Conservation (phyloP, 331 rosid genomes). For the Malus hybrid region DNA sequence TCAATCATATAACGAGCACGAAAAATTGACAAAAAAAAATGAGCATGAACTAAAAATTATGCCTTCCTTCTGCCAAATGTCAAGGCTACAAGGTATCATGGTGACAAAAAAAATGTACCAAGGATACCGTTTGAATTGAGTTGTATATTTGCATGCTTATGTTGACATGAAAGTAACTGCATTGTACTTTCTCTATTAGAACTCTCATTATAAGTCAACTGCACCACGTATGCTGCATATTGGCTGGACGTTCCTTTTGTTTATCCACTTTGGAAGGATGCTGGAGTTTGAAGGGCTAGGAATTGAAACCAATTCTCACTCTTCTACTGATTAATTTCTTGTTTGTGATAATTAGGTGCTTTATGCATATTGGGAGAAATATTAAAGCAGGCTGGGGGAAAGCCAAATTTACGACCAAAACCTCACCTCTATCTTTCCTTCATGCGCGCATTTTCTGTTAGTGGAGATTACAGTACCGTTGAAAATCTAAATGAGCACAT, state of each 20-base stretch:
- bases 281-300: not conserved
- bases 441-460: conserved; percentile 62
- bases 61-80: not conserved
- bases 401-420: conserved; percentile 58
- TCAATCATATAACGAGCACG: not conserved
- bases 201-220: not conserved
- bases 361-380: conserved; percentile 77
- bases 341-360: conserved; percentile 43
- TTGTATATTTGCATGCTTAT: not conserved
- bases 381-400: conserved; percentile 54
- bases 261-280: not conserved
- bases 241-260: not conserved
- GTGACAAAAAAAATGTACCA: not conserved
- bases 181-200: not conserved
- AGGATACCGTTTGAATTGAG: not conserved
- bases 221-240: not conserved
- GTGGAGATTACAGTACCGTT: conserved; percentile 63
- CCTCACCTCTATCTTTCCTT: conserved; percentile 90
- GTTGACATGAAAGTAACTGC: not conserved
- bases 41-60: not conserved
- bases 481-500: conserved; percentile 52
- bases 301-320: not conserved
- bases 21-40: too few relatives aligned
- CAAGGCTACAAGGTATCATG: not conserved
- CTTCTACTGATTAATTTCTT: not conserved